Base-by-base conservation (phyloP, 371 early-diverging fungal species). In the Polyrhizophydium stewartii region DNA sequence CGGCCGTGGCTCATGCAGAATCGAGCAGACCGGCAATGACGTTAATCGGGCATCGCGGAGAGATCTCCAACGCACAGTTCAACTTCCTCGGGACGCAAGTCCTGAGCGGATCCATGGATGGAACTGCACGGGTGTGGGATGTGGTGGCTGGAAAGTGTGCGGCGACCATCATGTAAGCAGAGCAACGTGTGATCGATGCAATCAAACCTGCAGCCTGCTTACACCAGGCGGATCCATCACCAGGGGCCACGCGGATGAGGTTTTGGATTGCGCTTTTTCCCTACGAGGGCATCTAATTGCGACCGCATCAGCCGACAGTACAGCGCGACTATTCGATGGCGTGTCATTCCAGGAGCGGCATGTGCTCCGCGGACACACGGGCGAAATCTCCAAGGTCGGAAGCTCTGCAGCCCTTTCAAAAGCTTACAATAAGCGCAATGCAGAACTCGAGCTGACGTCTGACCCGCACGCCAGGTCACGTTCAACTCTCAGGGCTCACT, bases 11-110 rank as follows among this genome's bases (percentile, higher is more conserved):
- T 43, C n/a, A 43, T n/a, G n/a, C n/a, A n/a, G n/a, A 53, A 50
- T 22, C 52, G n/a, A 58, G 9, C 30, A 22, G 21, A 35, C 30
- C 32, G 19, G 55, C 25, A 22, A 22, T 22, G 24, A 75, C 68
- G 7, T 60, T 73, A 33, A 77, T 77, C 45, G 77, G 77, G 16
- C 77, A 77, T 60, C 68, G 75, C 6, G 60, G 56, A 27, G 77
- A 77, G 58, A 61, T 77, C 6, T 71, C 73, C 6, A 53, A 40
- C 22, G 67, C 65, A 9, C 49, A 55, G 6, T 77, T 77, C 63
- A 67, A 63, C 50, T 61, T 40, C 31, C 3, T n/a, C 22, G 55
- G 61, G 1, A 47, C 28, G 16, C 46, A 55, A 24, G 37, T 77
- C 25, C 37, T 77, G 37, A 74, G 63, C 40, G 70, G 71, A 5